These are phyloP conservation scores for Euphorbia peplus DNA, from an alignment of 345 rosid genomes.

Conservation along the genomic window DNA sequence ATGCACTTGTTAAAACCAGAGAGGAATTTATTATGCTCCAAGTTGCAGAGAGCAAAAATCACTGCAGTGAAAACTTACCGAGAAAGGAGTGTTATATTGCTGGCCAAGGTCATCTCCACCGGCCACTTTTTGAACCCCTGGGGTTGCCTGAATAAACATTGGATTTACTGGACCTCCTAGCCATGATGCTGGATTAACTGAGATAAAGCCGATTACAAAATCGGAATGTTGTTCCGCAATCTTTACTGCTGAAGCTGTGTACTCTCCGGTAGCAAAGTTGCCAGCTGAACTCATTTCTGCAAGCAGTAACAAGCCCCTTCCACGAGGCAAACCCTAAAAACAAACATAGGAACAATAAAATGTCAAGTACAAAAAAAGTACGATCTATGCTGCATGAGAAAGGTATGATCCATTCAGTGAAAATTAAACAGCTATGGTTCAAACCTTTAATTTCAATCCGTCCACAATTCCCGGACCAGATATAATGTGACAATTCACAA, in stretches of 20 bases:
- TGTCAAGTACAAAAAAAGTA: conserved; percentile 10
- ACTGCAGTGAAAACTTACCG: conserved; percentile 46
- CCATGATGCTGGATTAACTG: conserved; percentile 96
- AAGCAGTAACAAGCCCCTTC: conserved; percentile 79
- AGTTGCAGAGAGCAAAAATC: not conserved
- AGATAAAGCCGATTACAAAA: conserved; percentile 94
- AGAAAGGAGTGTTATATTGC: conserved; percentile 90
- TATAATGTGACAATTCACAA: conserved; percentile 80
- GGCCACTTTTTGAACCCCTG: conserved; percentile 92
- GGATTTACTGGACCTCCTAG: conserved; percentile 77
- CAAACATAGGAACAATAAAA: not conserved
- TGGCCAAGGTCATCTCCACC: conserved; percentile 95
- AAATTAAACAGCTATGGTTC: conserved; percentile 1
- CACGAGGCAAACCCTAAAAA: conserved; percentile 81
- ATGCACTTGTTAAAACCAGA: not conserved
- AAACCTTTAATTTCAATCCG: conserved; percentile 88
- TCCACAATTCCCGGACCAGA: conserved; percentile 96
- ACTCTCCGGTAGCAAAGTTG: conserved; percentile 90
- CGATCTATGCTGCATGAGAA: not conserved
- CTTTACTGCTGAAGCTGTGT: conserved; percentile 89
- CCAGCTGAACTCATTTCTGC: conserved; percentile 99
- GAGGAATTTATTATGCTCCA: too few species aligned
- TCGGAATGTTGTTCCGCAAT: conserved; percentile 93
- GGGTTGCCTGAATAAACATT: conserved; percentile 90
- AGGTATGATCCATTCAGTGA: not conserved